Evolutionary conservation across 75 land plant genomes (phyloP), one percentile per base, ranked within the genome.

Genomic region (Pinus tabuliformis): DNA sequence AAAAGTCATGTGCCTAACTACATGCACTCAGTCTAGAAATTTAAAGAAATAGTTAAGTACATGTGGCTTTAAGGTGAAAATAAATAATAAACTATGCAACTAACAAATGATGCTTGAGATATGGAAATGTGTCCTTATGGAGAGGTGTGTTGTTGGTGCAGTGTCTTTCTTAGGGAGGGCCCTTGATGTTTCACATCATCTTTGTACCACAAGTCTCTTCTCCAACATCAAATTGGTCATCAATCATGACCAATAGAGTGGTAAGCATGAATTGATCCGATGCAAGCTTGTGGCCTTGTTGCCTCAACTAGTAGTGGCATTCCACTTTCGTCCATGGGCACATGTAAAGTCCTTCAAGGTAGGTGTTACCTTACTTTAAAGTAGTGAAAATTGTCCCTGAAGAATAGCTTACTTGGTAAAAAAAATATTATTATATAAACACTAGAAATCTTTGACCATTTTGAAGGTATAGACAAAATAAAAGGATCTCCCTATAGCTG

Each of bases 301-400:
- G 59, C 70, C 70, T 70, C 88, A 57, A 72, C 74, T 82, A 61
- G 78, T 79, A 16, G 80, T 79, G 14, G 86, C 81, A 72, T 92
- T 76, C 99, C 99, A 96, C 73, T 96, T 96, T 36, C 97, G 94
- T 49, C 97, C 99, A 75, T 83, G 82, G 2, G 92, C 94, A 78
- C 99, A 96, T 72, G 86, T 88, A 28, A 92, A 87, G 83, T 96
- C 99, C 81, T 96, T 97, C 97, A 94, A 96, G 79, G 93, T 92
- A 12, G 99, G 99, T 66, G 91, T 91, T 63, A 96, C 62, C 97
- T 97, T 21, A 85, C 85, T 74, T 87, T 95, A 72, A 96, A 93
- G 59, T 86, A 87, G 56, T 96, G 97, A 59, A 96, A 90, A 72
- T 96, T 94, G 1, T 89, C 92, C 73, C 93, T 87, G 11, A 57